A percentile compares a stretch with the other conserved stretches of the same genome.
Evolutionary conservation across 495 filamentous ascomycete genomes (phyloP).

Genomic region (Thozetella sp.): DNA sequence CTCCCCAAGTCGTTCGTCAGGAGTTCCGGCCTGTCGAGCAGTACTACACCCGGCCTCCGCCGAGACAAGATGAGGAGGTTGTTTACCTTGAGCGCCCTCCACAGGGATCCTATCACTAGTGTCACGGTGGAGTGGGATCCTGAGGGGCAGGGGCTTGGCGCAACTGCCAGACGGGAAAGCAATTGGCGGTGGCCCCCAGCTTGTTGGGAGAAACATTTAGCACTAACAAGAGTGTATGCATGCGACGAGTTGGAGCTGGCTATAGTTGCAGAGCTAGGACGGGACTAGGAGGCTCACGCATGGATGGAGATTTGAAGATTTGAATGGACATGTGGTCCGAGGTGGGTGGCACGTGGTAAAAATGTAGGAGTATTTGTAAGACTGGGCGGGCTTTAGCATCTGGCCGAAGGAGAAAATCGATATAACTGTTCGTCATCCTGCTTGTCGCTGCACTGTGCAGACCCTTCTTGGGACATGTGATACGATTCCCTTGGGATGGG

Average conservation of each 20-base stretch:
- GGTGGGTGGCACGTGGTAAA: not conserved
- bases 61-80: constrained; percentile 40
- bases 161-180: too few species aligned
- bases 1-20: constrained; percentile 27
- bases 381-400: not conserved
- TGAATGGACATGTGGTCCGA: too few species aligned
- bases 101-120: constrained; percentile 34
- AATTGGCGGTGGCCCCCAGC: too few species aligned
- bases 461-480: too few species aligned
- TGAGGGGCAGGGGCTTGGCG: not conserved
- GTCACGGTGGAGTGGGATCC: not conserved
- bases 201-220: too few species aligned
- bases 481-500: too few species aligned
- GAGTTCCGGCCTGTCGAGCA: constrained; percentile 37
- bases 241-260: too few species aligned
- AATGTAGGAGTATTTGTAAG: not conserved
- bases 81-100: constrained; percentile 45
- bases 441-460: too few species aligned
- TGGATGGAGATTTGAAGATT: too few species aligned
- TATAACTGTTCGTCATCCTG: not conserved
- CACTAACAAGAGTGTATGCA: too few species aligned
- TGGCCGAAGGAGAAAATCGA: not conserved
- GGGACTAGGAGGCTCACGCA: too few species aligned
- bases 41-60: constrained; percentile 20
- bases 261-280: too few species aligned